Percentiles rank a stretch among this genome's conserved stretches.
Conservation (phyloP, 2,329 filamentous ascomycete species). For the Alternaria sp. region DNA sequence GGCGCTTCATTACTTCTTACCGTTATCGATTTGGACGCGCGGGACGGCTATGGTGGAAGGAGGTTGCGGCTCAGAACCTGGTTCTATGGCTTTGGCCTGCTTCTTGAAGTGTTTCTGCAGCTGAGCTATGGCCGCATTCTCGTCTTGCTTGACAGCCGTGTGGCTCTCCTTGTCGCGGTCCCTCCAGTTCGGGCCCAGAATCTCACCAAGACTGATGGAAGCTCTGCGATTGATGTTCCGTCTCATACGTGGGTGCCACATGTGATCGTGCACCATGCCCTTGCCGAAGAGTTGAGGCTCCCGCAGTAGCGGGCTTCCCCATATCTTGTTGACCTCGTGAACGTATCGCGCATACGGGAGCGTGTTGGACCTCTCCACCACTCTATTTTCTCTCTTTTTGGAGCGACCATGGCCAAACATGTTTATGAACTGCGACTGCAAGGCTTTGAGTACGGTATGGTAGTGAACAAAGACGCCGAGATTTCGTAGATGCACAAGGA, state of each 20-base stretch:
- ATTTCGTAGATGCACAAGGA: conserved; percentile 38
- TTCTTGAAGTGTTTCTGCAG: background rate
- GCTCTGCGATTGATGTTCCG: conserved; percentile 5
- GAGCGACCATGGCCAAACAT: conserved; percentile 38
- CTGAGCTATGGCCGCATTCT: background rate
- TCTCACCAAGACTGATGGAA: conserved; percentile 12
- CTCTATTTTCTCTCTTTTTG: conserved; percentile 29
- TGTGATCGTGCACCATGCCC: conserved; percentile 7
- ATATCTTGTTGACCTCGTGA: conserved; percentile 34
- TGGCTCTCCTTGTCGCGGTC: background rate
- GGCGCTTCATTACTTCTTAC: background rate
- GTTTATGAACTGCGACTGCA: conserved; percentile 37
- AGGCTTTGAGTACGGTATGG: conserved; percentile 33
- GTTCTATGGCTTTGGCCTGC: background rate
- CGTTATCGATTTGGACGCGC: background rate
- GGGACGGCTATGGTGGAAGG: background rate
- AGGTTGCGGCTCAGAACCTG: background rate
- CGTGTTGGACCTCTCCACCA: conserved; percentile 30
- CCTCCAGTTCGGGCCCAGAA: conserved; percentile 10
- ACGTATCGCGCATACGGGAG: conserved; percentile 33
- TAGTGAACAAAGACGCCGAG: conserved; percentile 33
- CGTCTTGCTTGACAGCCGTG: background rate
- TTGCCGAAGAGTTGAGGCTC: conserved; percentile 27
- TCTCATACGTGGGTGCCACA: conserved; percentile 28
- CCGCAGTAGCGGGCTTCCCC: conserved; percentile 33